A percentile compares a stretch with the other conserved stretches of the same genome.
Evolutionary conservation across 352 stramenopile species (phyloP).

Genomic region (Globisporangium cystogenes): DNA sequence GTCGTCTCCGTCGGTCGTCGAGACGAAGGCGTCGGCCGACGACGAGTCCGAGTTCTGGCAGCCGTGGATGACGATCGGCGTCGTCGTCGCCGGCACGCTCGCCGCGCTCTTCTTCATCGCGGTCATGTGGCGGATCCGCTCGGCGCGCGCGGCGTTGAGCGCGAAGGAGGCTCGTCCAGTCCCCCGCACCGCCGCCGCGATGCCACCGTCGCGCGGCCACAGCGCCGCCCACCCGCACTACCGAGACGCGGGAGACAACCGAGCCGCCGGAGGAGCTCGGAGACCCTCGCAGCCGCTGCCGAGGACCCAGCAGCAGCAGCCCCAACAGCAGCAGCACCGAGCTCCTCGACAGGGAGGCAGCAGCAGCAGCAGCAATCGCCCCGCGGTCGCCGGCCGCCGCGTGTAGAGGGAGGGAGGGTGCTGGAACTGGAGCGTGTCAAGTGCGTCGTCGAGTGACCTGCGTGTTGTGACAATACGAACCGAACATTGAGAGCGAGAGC

Average conservation of each 20-base stretch:
- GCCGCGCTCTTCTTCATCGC: slow-evolving; percentile 50
- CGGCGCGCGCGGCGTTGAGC: slow-evolving; percentile 6
- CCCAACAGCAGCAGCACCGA: not conserved
- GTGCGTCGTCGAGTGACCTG: not conserved
- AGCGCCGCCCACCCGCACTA: slow-evolving; percentile 1
- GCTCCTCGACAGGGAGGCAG: not conserved
- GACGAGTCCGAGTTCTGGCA: slow-evolving; percentile 41
- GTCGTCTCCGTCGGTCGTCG: slow-evolving; percentile 42
- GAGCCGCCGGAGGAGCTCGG: not conserved
- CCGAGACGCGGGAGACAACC: slow-evolving; percentile 3
- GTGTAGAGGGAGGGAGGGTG: too few relatives aligned
- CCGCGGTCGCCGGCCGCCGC: not conserved
- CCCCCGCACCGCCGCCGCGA: not conserved
- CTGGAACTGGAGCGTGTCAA: not conserved
- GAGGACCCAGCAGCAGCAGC: not conserved
- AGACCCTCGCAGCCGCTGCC: not conserved
- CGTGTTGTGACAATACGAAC: slow-evolving; percentile 1
- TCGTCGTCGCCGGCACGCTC: slow-evolving; percentile 41
- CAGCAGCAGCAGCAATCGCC: not conserved
- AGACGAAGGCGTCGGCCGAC: slow-evolving; percentile 12
- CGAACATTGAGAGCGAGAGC: not conserved
- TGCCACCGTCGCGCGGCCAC: not conserved
- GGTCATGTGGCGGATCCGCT: slow-evolving; percentile 37
- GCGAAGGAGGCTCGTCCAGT: slow-evolving; percentile 11
- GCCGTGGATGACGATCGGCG: slow-evolving; percentile 72